These are phyloP conservation scores for Pyricularia grisea DNA, from an alignment of 2,329 filamentous ascomycete genomes.

Conservation along the genomic window DNA sequence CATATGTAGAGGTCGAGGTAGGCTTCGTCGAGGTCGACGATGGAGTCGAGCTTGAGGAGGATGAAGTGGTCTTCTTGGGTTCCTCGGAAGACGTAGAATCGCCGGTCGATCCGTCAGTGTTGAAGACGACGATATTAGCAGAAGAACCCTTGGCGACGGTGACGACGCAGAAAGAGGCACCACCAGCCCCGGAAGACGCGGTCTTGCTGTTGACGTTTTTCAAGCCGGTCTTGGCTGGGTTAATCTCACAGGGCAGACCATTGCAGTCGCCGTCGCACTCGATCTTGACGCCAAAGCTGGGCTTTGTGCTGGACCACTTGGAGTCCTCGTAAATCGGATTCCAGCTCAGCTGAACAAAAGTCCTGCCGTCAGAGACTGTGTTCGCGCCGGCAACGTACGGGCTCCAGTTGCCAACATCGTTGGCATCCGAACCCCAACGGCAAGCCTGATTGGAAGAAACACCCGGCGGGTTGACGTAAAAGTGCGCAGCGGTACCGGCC, in stretches of 20 bases:
- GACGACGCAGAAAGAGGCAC: slow-evolving; percentile 64
- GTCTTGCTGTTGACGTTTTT: slow-evolving; percentile 50
- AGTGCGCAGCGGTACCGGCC: slow-evolving; percentile 65
- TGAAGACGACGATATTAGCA: slow-evolving; percentile 58
- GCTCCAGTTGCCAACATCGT: slow-evolving; percentile 65
- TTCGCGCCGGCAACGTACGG: slow-evolving; percentile 72
- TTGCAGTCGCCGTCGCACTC: slow-evolving; percentile 60
- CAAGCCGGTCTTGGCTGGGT: slow-evolving; percentile 45
- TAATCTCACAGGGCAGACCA: slow-evolving; percentile 65
- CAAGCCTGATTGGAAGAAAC: slow-evolving; percentile 50
- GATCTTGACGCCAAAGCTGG: slow-evolving; percentile 60
- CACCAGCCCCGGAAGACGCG: slow-evolving; percentile 52
- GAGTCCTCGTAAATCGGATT: slow-evolving; percentile 63
- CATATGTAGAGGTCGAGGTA: slow-evolving; percentile 9
- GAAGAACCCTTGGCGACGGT: slow-evolving; percentile 58
- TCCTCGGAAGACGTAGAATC: slow-evolving; percentile 11
- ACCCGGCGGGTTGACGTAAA: slow-evolving; percentile 71
- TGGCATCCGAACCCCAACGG: slow-evolving; percentile 56
- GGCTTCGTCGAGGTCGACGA: slow-evolving; percentile 5
- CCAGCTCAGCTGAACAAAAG: slow-evolving; percentile 67
- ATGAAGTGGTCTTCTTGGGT: slow-evolving; percentile 10
- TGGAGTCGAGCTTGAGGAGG: slow-evolving; percentile 16
- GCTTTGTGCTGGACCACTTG: slow-evolving; percentile 43
- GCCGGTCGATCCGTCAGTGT: slow-evolving; percentile 29
- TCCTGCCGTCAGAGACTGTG: slow-evolving; percentile 52